Evolutionary conservation across 306 rosid genomes (phyloP).

Genomic region (Dryas drummondii): DNA sequence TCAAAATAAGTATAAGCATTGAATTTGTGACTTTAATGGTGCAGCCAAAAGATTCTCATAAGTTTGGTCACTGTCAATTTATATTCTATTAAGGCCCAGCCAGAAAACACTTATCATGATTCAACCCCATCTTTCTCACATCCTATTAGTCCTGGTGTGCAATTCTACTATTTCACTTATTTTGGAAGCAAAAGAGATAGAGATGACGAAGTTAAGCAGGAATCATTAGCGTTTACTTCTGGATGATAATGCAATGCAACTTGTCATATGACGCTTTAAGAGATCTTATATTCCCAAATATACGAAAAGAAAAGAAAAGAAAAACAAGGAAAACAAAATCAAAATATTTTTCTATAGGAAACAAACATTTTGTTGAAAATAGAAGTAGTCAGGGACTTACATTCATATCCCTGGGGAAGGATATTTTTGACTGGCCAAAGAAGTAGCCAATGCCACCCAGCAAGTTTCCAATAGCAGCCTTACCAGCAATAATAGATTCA

Average conservation of each 20-base stretch:
- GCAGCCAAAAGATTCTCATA: neutral
- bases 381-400: slow-evolving; percentile 45
- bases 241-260: neutral
- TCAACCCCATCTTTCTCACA: neutral
- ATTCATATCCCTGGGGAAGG: slow-evolving; percentile 41
- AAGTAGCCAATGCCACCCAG: slow-evolving; percentile 96
- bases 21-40: neutral
- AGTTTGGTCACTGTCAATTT: neutral
- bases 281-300: neutral
- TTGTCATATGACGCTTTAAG: neutral
- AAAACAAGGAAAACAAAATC: too few relatives aligned
- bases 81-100: neutral
- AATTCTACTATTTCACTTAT: neutral
- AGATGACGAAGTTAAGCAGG: neutral
- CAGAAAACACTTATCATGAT: slow-evolving; percentile 3
- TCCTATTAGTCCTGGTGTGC: neutral
- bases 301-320: too few relatives aligned
- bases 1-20: slow-evolving; percentile 14
- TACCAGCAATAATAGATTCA: slow-evolving; percentile 69
- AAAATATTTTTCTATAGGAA: too few relatives aligned
- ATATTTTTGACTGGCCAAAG: slow-evolving; percentile 89
- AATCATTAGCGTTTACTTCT: neutral
- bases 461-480: slow-evolving; percentile 85
- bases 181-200: neutral
- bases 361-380: too few relatives aligned